Conservation (phyloP, 139 green algal genomes). For the Chlamydomonas sphaeroides region DNA sequence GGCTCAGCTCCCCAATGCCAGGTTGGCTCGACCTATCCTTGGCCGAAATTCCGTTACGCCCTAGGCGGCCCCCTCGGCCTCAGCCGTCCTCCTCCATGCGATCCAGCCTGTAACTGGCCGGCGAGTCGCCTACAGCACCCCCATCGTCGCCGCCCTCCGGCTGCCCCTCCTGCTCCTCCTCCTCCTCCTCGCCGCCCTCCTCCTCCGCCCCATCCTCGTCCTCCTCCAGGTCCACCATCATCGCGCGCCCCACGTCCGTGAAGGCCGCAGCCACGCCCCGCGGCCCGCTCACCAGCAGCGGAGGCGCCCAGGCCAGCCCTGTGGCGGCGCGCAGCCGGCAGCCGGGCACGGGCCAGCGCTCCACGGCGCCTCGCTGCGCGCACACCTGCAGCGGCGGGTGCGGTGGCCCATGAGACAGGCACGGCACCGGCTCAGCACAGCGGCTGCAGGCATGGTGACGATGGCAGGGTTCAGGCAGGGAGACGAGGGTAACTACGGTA, state of each 20-base stretch:
- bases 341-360: conserved; percentile 1
- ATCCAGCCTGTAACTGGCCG: too few relatives aligned
- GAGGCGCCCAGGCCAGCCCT: background rate
- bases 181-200: conserved; percentile 15
- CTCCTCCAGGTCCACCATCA: conserved; percentile 51
- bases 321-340: background rate
- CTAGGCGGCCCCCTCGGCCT: too few relatives aligned
- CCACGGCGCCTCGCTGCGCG: conserved; percentile 5
- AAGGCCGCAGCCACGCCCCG: conserved; percentile 42
- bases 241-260: background rate
- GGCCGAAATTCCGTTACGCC: too few relatives aligned
- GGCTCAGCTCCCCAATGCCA: too few relatives aligned
- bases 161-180: background rate
- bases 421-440: background rate
- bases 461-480: too few relatives aligned
- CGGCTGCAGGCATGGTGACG: background rate
- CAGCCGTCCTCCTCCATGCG: background rate
- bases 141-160: background rate
- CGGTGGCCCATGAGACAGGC: background rate
- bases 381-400: conserved; percentile 1
- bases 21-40: too few relatives aligned
- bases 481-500: too few relatives aligned
- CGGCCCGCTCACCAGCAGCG: conserved; percentile 32
- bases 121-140: too few relatives aligned
- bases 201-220: conserved; percentile 49